Evolutionary conservation across 164 flowering plant species (phyloP).

Genomic region (Kalanchoe fedtschenkoi): DNA sequence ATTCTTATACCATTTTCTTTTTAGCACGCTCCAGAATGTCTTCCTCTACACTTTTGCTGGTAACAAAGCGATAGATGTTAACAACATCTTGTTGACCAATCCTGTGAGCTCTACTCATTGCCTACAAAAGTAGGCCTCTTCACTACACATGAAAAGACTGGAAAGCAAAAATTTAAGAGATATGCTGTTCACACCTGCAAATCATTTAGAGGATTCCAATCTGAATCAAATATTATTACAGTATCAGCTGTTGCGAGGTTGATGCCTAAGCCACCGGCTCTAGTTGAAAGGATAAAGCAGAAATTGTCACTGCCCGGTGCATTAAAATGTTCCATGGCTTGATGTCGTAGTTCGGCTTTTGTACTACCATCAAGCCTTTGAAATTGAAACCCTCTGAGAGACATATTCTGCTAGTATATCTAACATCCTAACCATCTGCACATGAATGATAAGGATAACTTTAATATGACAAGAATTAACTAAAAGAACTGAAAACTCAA

Average conservation of each 20-base stretch:
- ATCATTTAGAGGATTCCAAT: constrained; percentile 99
- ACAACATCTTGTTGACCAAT: constrained; percentile 98
- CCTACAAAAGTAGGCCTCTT: constrained; percentile 37
- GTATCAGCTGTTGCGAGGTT: constrained; percentile 99
- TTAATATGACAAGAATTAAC: background rate
- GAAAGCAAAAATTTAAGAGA: background rate
- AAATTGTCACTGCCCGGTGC: constrained; percentile 99
- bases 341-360: constrained; percentile 91
- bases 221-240: constrained; percentile 97
- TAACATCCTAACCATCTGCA: constrained; percentile 98
- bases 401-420: constrained; percentile 93
- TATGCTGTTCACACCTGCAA: constrained; percentile 51
- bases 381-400: constrained; percentile 87
- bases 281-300: constrained; percentile 96
- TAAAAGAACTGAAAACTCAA: background rate
- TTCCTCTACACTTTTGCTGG: constrained; percentile 99
- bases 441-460: background rate
- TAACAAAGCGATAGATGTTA: constrained; percentile 92
- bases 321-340: constrained; percentile 99
- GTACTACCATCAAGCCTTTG: constrained; percentile 99
- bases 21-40: constrained; percentile 97
- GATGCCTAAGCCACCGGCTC: constrained; percentile 99
- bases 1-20: constrained; percentile 74
- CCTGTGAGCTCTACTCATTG: constrained; percentile 99
- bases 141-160: background rate